Evolutionary conservation across 257 asterid species (phyloP), one percentile per base, ranked within the genome.

Genomic region (Galeopsis tetrahit): DNA sequence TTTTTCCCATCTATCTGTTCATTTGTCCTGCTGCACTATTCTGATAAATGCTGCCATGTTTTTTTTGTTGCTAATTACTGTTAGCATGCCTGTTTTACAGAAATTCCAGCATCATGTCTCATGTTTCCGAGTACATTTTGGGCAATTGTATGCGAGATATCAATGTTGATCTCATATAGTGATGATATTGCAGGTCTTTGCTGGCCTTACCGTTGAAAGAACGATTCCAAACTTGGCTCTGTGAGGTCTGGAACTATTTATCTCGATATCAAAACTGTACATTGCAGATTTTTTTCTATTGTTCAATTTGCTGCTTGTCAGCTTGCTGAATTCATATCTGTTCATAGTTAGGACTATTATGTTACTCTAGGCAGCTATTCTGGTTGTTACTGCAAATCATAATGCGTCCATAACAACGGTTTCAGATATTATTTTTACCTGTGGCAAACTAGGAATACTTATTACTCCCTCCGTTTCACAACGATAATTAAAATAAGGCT

Each of bases 121-220:
- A 31, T 42, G 60, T 58, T 66, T 52, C 67, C 61, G 13, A 63
- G 52, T 68, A 60, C 46, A 43, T 53, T 52, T 32, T 2, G 28
- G 35, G 42, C 63, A 51, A 7, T 39, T 39, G 36, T 60, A 42
- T 15, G 32, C 72, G 38, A 39, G 52, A 35, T 69, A 3, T 69
- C 42, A 56, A 63, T 63, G 5, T 58, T 75, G 40, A 61, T 52
- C 66, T 64, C 65, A 28, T 69, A n/a, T 51, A 63, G 60, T 81
- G 72, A 40, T 83, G 75, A 32, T 61, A 48, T 75, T 85, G 80
- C 91, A 90, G 97, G 88, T 52, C 51, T 61, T 69, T 87, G 85
- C 79, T 78, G 84, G 76, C 80, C 9, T 70, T 84, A 72, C 97
- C 97, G 7, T 77, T 88, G 52, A 90, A 89, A 74, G 98, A 91